Conservation (phyloP, 495 filamentous ascomycete species). For the Trichoderma erinaceum region DNA sequence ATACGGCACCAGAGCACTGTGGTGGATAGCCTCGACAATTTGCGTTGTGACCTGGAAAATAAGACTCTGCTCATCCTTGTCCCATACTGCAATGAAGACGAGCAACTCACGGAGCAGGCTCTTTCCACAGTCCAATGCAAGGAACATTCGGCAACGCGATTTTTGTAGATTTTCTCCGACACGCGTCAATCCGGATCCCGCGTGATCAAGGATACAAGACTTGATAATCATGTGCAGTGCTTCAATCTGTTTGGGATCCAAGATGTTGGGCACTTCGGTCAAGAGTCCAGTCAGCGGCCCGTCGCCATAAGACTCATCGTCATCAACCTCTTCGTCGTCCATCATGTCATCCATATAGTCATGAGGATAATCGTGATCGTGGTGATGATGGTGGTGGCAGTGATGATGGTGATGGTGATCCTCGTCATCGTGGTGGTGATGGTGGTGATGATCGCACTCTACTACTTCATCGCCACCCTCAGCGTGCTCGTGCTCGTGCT, state of each 20-base stretch:
- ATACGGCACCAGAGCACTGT: conserved; percentile 80
- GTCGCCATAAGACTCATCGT: conserved; percentile 74
- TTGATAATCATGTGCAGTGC: conserved; percentile 93
- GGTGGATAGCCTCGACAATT: conserved; percentile 86
- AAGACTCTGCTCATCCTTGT: conserved; percentile 80
- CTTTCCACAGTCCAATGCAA: conserved; percentile 78
- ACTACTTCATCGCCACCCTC: neutral
- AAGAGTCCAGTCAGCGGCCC: conserved; percentile 80
- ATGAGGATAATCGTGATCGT: conserved; percentile 34
- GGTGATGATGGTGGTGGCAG: conserved; percentile 46
- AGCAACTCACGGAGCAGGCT: conserved; percentile 84
- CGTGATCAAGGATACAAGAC: conserved; percentile 72
- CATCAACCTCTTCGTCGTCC: conserved; percentile 72
- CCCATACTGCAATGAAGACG: conserved; percentile 95
- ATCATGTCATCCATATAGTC: conserved; percentile 42
- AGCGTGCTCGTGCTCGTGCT: conserved; percentile 49
- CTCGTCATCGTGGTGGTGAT: conserved; percentile 5
- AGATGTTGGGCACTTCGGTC: conserved; percentile 88
- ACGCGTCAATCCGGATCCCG: conserved; percentile 46
- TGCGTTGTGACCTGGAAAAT: conserved; percentile 95
- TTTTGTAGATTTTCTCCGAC: conserved; percentile 72
- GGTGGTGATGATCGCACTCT: conserved; percentile 24
- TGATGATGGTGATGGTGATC: conserved; percentile 30
- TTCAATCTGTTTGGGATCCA: conserved; percentile 89
- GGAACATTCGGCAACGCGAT: conserved; percentile 76